phyloP scores from a whole-genome alignment of 768 basidiomycete species.

The Psilocybe sp. region DNA sequence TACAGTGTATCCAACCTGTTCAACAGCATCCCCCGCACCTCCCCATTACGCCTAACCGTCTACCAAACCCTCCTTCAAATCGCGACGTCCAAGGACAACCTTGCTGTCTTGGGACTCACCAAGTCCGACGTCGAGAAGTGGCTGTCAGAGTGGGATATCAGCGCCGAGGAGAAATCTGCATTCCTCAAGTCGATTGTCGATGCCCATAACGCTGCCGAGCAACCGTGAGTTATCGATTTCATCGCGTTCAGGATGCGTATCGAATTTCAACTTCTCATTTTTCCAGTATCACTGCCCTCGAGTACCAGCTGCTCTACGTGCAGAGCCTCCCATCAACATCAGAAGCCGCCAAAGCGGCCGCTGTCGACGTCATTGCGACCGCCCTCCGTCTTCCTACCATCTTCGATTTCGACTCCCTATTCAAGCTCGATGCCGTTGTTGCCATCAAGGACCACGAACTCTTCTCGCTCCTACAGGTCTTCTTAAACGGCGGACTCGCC shows the following conservation, averaged over 20 bases:
- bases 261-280: neutral
- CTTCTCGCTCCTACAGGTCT: conserved; percentile 73
- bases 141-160: conserved; percentile 73
- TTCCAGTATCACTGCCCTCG: conserved; percentile 57
- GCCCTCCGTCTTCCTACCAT: conserved; percentile 63
- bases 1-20: conserved; percentile 77
- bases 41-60: conserved; percentile 60
- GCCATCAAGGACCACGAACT: conserved; percentile 66
- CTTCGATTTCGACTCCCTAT: conserved; percentile 80
- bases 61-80: conserved; percentile 60
- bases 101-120: conserved; percentile 59
- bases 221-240: conserved; percentile 47
- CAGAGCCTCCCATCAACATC: conserved; percentile 58
- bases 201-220: conserved; percentile 52
- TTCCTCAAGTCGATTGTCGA: conserved; percentile 67
- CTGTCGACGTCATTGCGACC: conserved; percentile 57
- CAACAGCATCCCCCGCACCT: conserved; percentile 69
- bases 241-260: neutral
- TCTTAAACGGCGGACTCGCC: conserved; percentile 59
- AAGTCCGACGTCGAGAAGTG: conserved; percentile 68
- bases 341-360: conserved; percentile 47
- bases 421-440: conserved; percentile 72
- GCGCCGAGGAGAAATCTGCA: conserved; percentile 55
- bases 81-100: conserved; percentile 57
- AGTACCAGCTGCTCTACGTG: conserved; percentile 62